Base-by-base conservation (phyloP, 2,329 filamentous ascomycete genomes). In the Colletotrichum trifolii region DNA sequence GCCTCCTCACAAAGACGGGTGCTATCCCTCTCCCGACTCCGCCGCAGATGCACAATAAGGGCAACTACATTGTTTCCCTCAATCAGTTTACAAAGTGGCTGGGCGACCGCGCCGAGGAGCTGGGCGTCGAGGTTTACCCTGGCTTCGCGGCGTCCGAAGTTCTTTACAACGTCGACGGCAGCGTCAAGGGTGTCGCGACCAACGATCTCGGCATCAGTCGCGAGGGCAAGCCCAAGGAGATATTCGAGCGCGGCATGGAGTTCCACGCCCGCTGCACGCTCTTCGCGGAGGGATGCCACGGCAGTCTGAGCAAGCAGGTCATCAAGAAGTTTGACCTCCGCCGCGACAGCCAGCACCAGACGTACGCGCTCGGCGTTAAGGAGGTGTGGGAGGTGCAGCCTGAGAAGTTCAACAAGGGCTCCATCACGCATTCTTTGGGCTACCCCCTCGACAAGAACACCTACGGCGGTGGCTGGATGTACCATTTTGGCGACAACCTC, bases 391-490 rank as follows among this genome's bases (percentile, higher is more conserved):
- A 99, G 78, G 86, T 99, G 38, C 88, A 94, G 72, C 94, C 96
- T 0, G 93, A 92, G 72, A 98, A 97, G 79, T 98, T 97, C 79
- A 85, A 91, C 67, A 91, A 91, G 74, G 96, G 96, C 57, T 83
- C 95, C 70, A 87, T 98, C 49, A 87, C 90, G 4, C 96, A 99
- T 81, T 92, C 93, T 5, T 88, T 99, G 89, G 96, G 96, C 17
- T 98, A 97, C 74, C 96, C 96, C 17, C 81, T 99, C 48, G 88
- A 93, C 13, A 88, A 85, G 71, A 91, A 98, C 75, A 96, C 94
- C 8, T 99, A 99, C 75, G 96, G 96, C 70, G 96, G 96, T 69
- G 94, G 92, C n/a, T 99, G 94, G 90, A 94, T 99, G 92, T 99
- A 99, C 75, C 96, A 99, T 78, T 99, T 98, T 78, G 96, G 94